Conservation (phyloP, 2,329 filamentous ascomycete genomes). For the Graphilbum fragrans region DNA sequence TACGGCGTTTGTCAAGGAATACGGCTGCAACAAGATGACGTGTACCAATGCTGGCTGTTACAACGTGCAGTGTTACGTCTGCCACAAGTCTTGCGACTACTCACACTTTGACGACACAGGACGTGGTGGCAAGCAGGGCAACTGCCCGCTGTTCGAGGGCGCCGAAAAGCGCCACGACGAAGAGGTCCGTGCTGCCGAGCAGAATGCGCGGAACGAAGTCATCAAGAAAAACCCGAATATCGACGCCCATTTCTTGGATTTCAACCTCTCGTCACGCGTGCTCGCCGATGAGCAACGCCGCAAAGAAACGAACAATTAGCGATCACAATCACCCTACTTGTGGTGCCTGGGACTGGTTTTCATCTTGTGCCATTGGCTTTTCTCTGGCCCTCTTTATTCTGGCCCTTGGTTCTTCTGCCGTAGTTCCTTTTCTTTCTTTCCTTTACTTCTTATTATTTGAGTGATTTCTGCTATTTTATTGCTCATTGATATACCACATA, state of each 20-base stretch:
- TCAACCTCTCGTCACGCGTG: constrained; percentile 45
- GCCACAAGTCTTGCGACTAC: constrained; percentile 55
- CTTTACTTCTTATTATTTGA: not conserved
- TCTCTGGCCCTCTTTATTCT: no score
- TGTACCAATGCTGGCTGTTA: constrained; percentile 45
- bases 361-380: not conserved
- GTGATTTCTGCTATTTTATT: not conserved
- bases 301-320: constrained; percentile 3
- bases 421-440: not conserved
- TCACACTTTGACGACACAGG: constrained; percentile 51
- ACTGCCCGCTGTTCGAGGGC: constrained; percentile 59
- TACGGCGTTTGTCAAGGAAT: constrained; percentile 67
- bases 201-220: constrained; percentile 40
- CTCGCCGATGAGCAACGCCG: constrained; percentile 26
- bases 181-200: constrained; percentile 52
- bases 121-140: constrained; percentile 34
- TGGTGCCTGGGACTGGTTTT: no score
- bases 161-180: constrained; percentile 45
- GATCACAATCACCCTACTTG: no score
- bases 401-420: no score
- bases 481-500: no score
- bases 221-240: constrained; percentile 48
- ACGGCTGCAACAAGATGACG: constrained; percentile 74
- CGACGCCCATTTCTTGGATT: constrained; percentile 41
- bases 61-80: constrained; percentile 57